phyloP scores from a whole-genome alignment of 768 basidiomycete species.

The Russula virescens region DNA sequence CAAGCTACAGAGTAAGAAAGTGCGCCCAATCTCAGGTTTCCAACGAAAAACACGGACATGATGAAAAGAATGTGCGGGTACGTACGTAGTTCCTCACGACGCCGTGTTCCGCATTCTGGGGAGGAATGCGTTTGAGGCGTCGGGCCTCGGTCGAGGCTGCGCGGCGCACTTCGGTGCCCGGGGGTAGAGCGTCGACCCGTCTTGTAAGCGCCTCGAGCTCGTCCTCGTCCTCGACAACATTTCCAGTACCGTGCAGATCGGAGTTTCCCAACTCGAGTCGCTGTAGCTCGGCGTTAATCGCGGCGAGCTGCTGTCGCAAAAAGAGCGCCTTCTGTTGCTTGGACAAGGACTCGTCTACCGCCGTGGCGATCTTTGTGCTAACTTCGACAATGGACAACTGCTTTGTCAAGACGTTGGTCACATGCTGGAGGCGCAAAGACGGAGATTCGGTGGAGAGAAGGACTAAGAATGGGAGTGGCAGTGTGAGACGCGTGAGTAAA shows the following conservation, averaged over 20 bases:
- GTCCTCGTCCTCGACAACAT: conserved; percentile 52
- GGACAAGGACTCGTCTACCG: conserved; percentile 78
- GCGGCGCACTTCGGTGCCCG: conserved; percentile 74
- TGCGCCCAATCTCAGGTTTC: neutral
- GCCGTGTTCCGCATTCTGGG: conserved; percentile 85
- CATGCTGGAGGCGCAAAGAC: conserved; percentile 57
- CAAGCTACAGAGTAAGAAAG: conserved; percentile 56
- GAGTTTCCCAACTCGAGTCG: conserved; percentile 36
- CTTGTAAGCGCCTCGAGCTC: conserved; percentile 72
- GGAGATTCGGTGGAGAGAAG: conserved; percentile 56
- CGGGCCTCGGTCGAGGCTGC: conserved; percentile 80
- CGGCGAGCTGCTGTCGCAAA: conserved; percentile 75
- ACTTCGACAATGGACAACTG: conserved; percentile 76
- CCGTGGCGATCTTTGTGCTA: conserved; percentile 70
- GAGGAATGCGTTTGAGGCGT: conserved; percentile 80
- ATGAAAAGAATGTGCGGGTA: conserved; percentile 15
- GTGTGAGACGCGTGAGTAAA: neutral
- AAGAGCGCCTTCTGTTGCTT: conserved; percentile 88
- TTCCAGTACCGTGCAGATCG: neutral
- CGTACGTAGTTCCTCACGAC: conserved; percentile 79
- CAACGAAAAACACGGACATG: no score
- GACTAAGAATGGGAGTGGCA: conserved; percentile 33
- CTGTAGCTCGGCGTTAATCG: conserved; percentile 71
- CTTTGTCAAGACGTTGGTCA: conserved; percentile 67
- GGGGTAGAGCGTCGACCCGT: conserved; percentile 68